Evolutionary conservation across 352 stramenopile genomes (phyloP), one percentile per base, ranked within the genome.

Genomic region (Phytophthora hybrid): DNA sequence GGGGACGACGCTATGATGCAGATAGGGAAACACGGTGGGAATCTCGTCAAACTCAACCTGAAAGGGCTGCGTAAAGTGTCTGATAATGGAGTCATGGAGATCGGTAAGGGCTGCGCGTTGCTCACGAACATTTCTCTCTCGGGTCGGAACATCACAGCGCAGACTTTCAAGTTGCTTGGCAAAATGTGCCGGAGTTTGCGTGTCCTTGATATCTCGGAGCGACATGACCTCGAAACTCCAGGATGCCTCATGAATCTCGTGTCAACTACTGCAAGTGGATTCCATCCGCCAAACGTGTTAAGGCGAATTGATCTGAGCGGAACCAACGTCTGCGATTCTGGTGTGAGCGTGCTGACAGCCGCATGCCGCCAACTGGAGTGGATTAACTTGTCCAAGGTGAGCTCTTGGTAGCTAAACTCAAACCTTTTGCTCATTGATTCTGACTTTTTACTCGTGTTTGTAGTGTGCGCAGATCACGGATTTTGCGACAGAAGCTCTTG

Each of bases 381-480:
- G 53, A 74, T 93, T 46, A 87, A 87, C 46, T 26, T 94, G 21
- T 89, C 85, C 37, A 92, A 93, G 74, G 82, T 87, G 31, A 58
- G 62, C 46, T 53, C 55, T 34, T 11, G 19, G n/a, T 29, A 53
- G 46, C n/a, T 13, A 11, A 5, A 11, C 16, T 18, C 18, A 60
- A 46, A 11, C 7, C 29, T 13, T 7, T 44, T 44, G 2, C 16
- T 41, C 16, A 18, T 54, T 65, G 14, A 32, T 41, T 34, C 54
- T 41, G 16, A 54, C 11, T 57, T 37, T 41, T n/a, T 41, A 31
- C 26, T 31, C 26, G 26, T 31, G 29, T 39, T 4, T 56, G 23
- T 46, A 88, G 78, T 94, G 87, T 57, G 23, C 61, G 2, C 71
- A 71, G 8, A 69, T 94, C 11, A 91, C 77, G 1, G 85, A 94